These are phyloP conservation scores for Diutina siamensis DNA, from an alignment of 1,139 yeast genomes.

Conservation along the genomic window DNA sequence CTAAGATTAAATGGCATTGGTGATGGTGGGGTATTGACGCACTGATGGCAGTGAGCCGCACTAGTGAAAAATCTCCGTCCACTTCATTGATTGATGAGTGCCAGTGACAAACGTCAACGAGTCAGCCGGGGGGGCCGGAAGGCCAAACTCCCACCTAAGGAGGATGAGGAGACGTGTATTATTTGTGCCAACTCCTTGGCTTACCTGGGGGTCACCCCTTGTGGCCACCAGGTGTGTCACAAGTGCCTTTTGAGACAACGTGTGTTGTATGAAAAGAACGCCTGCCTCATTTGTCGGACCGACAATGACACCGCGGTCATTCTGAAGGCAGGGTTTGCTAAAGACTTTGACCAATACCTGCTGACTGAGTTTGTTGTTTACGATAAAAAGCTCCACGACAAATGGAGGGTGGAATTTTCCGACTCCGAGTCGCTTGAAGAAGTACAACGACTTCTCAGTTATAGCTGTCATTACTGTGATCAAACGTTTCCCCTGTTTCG, in stretches of 20 bases:
- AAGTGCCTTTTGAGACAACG: conserved; percentile 74
- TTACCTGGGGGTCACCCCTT: conserved; percentile 63
- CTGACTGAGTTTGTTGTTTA: conserved; percentile 25
- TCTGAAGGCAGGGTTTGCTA: conserved; percentile 19
- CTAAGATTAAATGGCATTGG: conserved; percentile 41
- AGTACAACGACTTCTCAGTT: conserved; percentile 28
- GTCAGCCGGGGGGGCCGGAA: not conserved
- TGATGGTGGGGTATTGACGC: not conserved
- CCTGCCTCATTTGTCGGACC: conserved; percentile 77
- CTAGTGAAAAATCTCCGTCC: too few relatives aligned
- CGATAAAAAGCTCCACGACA: conserved; percentile 27
- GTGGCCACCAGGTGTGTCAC: conserved; percentile 81
- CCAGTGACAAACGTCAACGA: not conserved
- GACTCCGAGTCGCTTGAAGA: conserved; percentile 31
- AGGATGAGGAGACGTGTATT: conserved; percentile 33
- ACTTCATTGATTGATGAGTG: not conserved
- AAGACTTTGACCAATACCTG: conserved; percentile 16
- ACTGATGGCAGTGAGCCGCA: too few relatives aligned
- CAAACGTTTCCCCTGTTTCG: conserved; percentile 37
- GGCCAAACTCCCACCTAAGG: not conserved
- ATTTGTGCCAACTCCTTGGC: conserved; percentile 71
- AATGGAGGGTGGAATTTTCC: conserved; percentile 42
- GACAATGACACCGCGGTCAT: conserved; percentile 50
- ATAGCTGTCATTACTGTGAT: conserved; percentile 47
- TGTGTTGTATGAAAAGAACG: conserved; percentile 59